phyloP scores from a whole-genome alignment of 768 basidiomycete species.

The Termitomyces sp. region DNA sequence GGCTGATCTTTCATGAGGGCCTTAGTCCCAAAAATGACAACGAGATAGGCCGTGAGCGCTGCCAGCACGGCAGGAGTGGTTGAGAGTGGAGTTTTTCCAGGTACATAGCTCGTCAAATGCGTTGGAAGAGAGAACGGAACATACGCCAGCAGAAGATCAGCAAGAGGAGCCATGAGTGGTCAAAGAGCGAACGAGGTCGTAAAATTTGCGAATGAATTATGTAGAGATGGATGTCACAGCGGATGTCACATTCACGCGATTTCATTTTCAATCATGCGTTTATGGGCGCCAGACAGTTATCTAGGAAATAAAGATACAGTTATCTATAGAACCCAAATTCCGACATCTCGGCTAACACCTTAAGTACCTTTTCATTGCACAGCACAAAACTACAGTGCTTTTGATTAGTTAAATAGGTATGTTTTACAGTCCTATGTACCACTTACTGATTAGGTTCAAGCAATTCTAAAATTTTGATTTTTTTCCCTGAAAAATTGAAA shows the following conservation, averaged over 20 bases:
- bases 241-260: constrained; percentile 15
- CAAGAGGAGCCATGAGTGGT: constrained; percentile 63
- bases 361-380: no score
- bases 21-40: constrained; percentile 81
- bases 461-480: no score
- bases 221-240: constrained; percentile 15
- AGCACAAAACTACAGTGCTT: no score
- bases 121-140: constrained; percentile 57
- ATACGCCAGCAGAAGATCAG: constrained; percentile 63
- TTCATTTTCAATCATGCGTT: constrained; percentile 13
- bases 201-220: constrained; percentile 17
- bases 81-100: constrained; percentile 76
- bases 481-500: no score
- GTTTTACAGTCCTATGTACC: no score
- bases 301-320: no score
- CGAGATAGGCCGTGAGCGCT: constrained; percentile 78
- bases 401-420: no score
- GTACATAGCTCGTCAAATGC: constrained; percentile 62
- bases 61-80: constrained; percentile 72
- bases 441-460: no score
- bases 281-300: neutral
- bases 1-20: constrained; percentile 78
- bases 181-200: constrained; percentile 16
- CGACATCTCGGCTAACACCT: no score
- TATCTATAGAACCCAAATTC: no score